A percentile compares a stretch with the other conserved stretches of the same genome.
phyloP scores from a whole-genome alignment of 768 basidiomycete genomes.

The Pisolithus microcarpus region DNA sequence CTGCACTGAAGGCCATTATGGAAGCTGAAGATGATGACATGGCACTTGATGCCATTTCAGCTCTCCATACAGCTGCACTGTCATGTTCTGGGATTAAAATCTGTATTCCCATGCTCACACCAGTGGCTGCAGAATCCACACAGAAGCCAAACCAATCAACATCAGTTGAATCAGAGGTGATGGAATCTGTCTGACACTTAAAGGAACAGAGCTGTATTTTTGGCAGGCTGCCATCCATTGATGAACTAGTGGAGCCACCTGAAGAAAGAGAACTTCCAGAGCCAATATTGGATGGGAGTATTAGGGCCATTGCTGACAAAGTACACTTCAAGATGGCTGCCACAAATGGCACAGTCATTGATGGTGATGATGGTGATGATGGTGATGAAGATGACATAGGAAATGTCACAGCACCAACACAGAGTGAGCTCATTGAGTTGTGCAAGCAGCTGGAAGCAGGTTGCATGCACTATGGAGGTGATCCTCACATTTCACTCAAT shows the following conservation, averaged over 20 bases:
- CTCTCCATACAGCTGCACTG: neutral
- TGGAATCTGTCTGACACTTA: neutral
- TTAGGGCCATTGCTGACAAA: no score
- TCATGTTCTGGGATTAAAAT: neutral
- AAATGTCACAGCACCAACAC: neutral
- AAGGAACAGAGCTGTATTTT: conserved; percentile 9
- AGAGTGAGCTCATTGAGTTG: neutral
- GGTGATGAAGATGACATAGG: neutral
- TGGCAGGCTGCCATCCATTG: conserved; percentile 5
- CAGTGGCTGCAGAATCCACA: neutral
- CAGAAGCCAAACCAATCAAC: neutral
- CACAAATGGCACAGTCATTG: conserved; percentile 1
- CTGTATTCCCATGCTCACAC: neutral
- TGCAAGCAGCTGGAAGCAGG: conserved; percentile 3
- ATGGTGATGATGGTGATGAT: neutral
- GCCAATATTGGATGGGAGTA: neutral
- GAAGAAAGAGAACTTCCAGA: conserved; percentile 7
- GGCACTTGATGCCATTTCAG: neutral
- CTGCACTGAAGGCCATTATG: conserved; percentile 6
- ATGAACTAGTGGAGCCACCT: conserved; percentile 10
- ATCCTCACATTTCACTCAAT: no score
- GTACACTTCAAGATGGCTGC: neutral
- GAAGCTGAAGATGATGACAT: conserved; percentile 3
- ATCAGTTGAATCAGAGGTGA: no score
- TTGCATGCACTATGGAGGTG: no score